Evolutionary conservation across 805 yeast species (phyloP).

Genomic region (Debaryomyces maramus): DNA sequence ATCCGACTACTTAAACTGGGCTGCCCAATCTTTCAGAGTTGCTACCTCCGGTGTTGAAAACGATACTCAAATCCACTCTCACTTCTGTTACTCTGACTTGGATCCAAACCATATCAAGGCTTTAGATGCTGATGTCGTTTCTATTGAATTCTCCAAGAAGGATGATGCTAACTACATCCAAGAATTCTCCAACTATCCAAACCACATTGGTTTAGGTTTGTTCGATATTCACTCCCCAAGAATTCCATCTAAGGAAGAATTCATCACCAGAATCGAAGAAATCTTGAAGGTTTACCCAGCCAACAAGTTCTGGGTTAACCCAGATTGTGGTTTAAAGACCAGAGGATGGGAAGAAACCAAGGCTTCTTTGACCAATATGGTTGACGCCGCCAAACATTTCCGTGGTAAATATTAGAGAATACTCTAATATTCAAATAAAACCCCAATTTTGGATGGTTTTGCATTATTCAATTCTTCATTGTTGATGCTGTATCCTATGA

Average conservation of each 20-base stretch:
- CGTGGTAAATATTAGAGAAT: constrained; percentile 42
- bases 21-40: constrained; percentile 99
- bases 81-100: constrained; percentile 99
- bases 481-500: constrained; percentile 38
- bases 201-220: constrained; percentile 99
- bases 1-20: constrained; percentile 95
- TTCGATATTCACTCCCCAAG: constrained; percentile 99
- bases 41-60: constrained; percentile 97
- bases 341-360: constrained; percentile 99
- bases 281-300: constrained; percentile 97
- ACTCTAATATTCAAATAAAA: constrained; percentile 3
- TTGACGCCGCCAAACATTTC: constrained; percentile 97
- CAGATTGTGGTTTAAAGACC: constrained; percentile 99
- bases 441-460: constrained; percentile 13
- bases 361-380: constrained; percentile 96
- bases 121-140: constrained; percentile 98
- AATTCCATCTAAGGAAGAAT: constrained; percentile 97
- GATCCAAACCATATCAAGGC: constrained; percentile 99
- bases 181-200: constrained; percentile 97
- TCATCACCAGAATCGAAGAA: constrained; percentile 88
- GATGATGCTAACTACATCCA: constrained; percentile 97
- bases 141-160: constrained; percentile 99
- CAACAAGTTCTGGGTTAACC: constrained; percentile 99
- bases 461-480: constrained; percentile 44
- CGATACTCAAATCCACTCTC: constrained; percentile 97